Evolutionary conservation across 306 rosid genomes (phyloP).

Genomic region (Castanea crenata): DNA sequence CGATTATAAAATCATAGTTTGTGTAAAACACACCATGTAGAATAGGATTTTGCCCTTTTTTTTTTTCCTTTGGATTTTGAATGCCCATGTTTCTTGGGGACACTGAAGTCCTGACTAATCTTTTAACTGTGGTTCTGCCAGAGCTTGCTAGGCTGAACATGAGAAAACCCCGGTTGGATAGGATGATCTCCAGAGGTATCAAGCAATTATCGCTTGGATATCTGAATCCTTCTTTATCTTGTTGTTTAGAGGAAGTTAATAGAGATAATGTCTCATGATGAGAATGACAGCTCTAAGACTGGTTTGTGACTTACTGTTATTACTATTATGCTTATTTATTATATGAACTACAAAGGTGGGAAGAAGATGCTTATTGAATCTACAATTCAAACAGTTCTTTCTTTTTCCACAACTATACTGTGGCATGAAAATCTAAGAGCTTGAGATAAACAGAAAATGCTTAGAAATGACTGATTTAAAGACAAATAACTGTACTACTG

Average conservation of each 20-base stretch:
- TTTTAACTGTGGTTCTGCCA: not conserved
- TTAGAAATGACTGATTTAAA: not conserved
- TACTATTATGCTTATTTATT: no score
- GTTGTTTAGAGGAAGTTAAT: not conserved
- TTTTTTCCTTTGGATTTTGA: not conserved
- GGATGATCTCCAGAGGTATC: not conserved
- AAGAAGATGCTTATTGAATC: not conserved
- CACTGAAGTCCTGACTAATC: no score
- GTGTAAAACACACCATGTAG: no score
- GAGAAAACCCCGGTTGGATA: not conserved
- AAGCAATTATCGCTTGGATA: not conserved
- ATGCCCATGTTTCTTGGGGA: not conserved
- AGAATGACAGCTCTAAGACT: no score
- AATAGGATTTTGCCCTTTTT: no score
- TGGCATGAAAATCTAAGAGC: not conserved
- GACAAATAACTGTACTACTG: conserved; percentile 21
- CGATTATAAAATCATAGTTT: no score
- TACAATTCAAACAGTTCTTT: not conserved
- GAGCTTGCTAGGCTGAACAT: not conserved
- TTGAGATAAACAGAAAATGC: conserved; percentile 2
- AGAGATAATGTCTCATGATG: not conserved
- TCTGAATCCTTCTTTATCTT: no score
- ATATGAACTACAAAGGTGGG: no score
- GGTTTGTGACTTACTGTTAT: no score
- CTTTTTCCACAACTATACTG: not conserved